Evolutionary conservation across 2,329 filamentous ascomycete genomes (phyloP), one percentile per base, ranked within the genome.

Genomic region (Botrytis elliptica): DNA sequence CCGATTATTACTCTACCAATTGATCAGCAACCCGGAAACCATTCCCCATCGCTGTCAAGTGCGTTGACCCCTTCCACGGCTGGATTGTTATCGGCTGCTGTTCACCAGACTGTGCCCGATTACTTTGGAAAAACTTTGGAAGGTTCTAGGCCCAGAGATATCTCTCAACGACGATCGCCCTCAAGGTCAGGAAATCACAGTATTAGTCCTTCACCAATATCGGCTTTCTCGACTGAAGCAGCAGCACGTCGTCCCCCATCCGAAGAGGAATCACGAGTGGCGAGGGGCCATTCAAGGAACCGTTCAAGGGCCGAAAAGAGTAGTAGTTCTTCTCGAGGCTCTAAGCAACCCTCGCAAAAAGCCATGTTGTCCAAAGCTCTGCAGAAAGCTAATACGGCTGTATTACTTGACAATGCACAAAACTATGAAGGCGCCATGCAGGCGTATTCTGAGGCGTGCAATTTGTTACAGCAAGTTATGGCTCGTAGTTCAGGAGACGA

Each of bases 361-460:
- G 93, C 91, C 18, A 98, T 98, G 95, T 87, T 99, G 52, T 97
- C 95, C n/a, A 93, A 93, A 78, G 96, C 96, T 0, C 85, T 99
- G 72, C 92, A 97, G 81, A 97, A 98, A 84, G 96, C 96, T 68
- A 98, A 99, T 80, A 95, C 93, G 20, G 96, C 96, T 36, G 96
- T 99, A 40, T 88, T 98, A 77, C 88, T 99, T 59, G 96, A 99
- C 83, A 98, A 98, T 87, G 94, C 94, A 22, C 93, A 96, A 79
- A 97, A 98, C 80, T 95, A 96, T 76, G 93, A 95, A 81, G 94
- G 93, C 59, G 96, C 96, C 29, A 91, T 97, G 81, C 90, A 94
- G 79, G 94, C 95, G 22, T 99, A 99, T 81, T 87, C 89, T 18
- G 96, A 99, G 83, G 96, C 97, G 6, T 99, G 96, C 81, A 89